Evolutionary conservation across 2,329 filamentous ascomycete genomes (phyloP).

Genomic region (Diaporthe vaccinii): DNA sequence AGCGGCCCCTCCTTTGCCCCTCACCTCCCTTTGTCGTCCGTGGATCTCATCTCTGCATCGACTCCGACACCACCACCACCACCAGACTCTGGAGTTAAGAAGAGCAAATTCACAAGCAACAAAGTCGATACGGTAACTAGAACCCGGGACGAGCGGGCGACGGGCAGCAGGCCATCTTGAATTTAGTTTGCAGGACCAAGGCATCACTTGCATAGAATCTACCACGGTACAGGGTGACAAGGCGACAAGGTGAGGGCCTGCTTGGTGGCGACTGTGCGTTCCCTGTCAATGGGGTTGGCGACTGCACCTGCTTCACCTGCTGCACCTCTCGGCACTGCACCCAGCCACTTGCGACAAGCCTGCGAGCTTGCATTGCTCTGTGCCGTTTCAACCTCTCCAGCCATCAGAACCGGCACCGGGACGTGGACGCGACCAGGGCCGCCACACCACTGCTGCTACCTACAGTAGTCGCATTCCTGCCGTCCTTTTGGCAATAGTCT

Average conservation of each 20-base stretch:
- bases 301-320: conserved; percentile 24
- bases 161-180: conserved; percentile 5
- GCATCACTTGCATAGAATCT: conserved; percentile 6
- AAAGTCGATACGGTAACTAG: conserved; percentile 13
- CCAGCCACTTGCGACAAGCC: conserved; percentile 30
- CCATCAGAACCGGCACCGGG: conserved; percentile 13
- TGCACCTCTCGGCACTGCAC: conserved; percentile 33
- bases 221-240: conserved; percentile 11
- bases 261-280: conserved; percentile 19
- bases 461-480: conserved; percentile 26
- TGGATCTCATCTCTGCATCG: not conserved
- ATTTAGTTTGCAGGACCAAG: conserved; percentile 13
- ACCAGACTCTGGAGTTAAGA: not conserved
- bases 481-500: conserved; percentile 17
- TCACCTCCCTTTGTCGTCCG: not conserved
- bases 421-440: conserved; percentile 18
- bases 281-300: conserved; percentile 23
- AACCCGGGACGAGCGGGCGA: not conserved
- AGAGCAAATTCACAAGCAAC: not conserved
- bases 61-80: not conserved
- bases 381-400: conserved; percentile 25
- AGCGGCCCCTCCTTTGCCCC: not conserved
- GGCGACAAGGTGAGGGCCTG: conserved; percentile 24
- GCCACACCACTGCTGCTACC: conserved; percentile 18
- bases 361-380: conserved; percentile 27